Evolutionary conservation across 2,329 filamentous ascomycete genomes (phyloP), one percentile per base, ranked within the genome.

Genomic region (Ambrosiella xylebori): DNA sequence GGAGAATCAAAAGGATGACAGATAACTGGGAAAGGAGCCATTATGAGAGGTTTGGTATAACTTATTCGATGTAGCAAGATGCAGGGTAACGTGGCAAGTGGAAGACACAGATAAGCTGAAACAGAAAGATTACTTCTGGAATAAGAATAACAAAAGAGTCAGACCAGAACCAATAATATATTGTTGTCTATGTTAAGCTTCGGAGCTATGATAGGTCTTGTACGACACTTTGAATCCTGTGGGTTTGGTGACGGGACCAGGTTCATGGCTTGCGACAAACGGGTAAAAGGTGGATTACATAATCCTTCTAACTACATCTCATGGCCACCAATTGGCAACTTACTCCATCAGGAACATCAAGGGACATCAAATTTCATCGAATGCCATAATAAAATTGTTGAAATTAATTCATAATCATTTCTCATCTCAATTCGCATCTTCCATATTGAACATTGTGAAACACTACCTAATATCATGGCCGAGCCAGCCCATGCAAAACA

Each of bases 1-100:
- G 70, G 66, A 4, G 73, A 74, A 19, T 68, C 64, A 62, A 73
- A 76, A 0, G 70, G 72, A 61, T 78, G 76, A 12, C 73, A 74
- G 5, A 67, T 69, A n/a, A 73, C 70, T 12, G 70, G 62, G 58
- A 74, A 77, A 3, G 72, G 67, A 27, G 56, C 37, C 59, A 60
- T 60, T 7, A 27, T 35, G 36, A 13, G 63, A 63, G 35, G 19
- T 27, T 53, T 7, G 13, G 40, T 51, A 41, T 13, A 7, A 36
- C 47, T 41, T 51, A 37, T 41, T 41, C 39, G 39, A 41, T 41
- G 2, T 13, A 38, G 41, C n/a, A 12, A 41, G n/a, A 41, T 41
- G 39, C 11, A 6, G 39, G 39, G 27, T 27, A 27, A 27, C 5
- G 2, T 27, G 3, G 27, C 27, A 27, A 27, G 27, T 27, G 27